Evolutionary conservation across 495 filamentous ascomycete genomes (phyloP).

Genomic region (Evernia prunastri): DNA sequence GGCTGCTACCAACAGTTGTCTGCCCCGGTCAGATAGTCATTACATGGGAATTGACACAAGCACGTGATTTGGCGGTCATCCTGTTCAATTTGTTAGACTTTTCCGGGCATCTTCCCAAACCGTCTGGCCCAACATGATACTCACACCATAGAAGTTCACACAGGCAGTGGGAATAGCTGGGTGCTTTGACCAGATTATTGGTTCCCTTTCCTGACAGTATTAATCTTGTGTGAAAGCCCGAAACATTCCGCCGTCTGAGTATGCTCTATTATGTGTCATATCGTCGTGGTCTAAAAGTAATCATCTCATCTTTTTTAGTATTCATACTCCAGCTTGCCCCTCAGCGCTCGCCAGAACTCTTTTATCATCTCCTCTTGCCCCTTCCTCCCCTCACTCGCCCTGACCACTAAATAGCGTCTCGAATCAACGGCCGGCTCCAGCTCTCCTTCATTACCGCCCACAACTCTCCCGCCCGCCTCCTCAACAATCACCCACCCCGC

Average conservation of each 20-base stretch:
- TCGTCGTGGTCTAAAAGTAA: not conserved
- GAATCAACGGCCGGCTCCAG: slow-evolving; percentile 73
- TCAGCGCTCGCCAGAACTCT: slow-evolving; percentile 67
- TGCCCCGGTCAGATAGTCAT: too few relatives aligned
- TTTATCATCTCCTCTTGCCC: slow-evolving; percentile 72
- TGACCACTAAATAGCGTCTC: slow-evolving; percentile 70
- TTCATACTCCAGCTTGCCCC: slow-evolving; percentile 48
- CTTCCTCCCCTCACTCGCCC: slow-evolving; percentile 45
- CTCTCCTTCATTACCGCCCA: slow-evolving; percentile 66
- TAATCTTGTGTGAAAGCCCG: not conserved
- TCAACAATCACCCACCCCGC: slow-evolving; percentile 83
- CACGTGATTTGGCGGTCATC: too few relatives aligned
- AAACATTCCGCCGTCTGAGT: not conserved
- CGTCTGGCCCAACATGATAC: too few relatives aligned
- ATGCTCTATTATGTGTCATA: not conserved
- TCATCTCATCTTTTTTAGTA: not conserved
- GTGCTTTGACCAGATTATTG: too few relatives aligned
- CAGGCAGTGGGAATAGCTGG: too few relatives aligned
- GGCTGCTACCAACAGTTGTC: too few relatives aligned
- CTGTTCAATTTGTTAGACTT: too few relatives aligned
- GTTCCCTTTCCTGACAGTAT: not conserved
- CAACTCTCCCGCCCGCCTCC: slow-evolving; percentile 80
- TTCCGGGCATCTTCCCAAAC: too few relatives aligned
- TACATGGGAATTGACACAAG: too few relatives aligned
- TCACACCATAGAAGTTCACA: too few relatives aligned